These are phyloP conservation scores for Xerocomus nothofagi DNA, from an alignment of 1,284 basidiomycete species.

Conservation along the genomic window DNA sequence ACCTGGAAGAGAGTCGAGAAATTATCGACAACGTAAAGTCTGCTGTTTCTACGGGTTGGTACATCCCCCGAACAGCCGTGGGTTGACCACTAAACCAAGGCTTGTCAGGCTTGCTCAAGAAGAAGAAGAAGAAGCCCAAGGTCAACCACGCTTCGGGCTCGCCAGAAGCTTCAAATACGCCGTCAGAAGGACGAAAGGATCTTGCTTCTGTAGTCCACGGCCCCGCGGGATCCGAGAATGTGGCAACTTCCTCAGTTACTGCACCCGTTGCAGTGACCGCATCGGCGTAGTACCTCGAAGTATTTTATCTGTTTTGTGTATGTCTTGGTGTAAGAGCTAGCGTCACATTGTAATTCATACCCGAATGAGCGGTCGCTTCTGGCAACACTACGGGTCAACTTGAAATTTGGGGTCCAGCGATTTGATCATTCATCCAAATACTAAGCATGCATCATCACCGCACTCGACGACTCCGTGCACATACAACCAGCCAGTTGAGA, in stretches of 20 bases:
- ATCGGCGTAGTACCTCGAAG: constrained; percentile 17
- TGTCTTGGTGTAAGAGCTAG: neutral
- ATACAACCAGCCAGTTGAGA: neutral
- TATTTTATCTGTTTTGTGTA: neutral
- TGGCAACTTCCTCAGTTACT: neutral
- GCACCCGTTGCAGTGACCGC: constrained; percentile 16
- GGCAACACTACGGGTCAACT: too few species aligned
- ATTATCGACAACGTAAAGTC: constrained; percentile 91
- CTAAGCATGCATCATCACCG: neutral
- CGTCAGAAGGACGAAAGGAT: constrained; percentile 13
- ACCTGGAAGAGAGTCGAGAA: constrained; percentile 88
- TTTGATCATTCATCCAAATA: too few species aligned
- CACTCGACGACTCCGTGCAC: neutral
- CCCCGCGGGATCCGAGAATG: constrained; percentile 3
- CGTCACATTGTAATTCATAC: neutral
- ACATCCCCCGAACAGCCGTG: neutral
- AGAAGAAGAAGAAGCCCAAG: constrained; percentile 85
- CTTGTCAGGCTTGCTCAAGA: constrained; percentile 68
- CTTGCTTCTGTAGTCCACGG: constrained; percentile 6
- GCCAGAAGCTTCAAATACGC: constrained; percentile 18
- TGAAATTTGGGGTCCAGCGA: neutral
- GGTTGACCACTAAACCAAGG: constrained; percentile 9
- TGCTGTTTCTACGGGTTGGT: constrained; percentile 79
- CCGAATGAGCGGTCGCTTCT: neutral
- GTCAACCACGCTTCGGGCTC: constrained; percentile 37